Conservation (phyloP, 2,329 filamentous ascomycete species). For the Orbilia javanica region DNA sequence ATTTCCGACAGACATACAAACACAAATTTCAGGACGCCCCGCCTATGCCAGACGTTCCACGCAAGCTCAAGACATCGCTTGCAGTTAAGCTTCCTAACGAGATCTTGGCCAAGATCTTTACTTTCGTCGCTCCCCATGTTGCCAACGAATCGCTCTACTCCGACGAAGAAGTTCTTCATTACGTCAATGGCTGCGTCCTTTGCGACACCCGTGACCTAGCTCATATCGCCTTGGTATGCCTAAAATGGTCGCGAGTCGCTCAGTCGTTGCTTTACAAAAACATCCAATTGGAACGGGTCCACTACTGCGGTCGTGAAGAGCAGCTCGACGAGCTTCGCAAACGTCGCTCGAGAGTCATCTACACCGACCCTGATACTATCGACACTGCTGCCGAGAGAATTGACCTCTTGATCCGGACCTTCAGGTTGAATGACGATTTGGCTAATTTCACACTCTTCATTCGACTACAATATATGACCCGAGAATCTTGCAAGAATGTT, state of each 20-base stretch:
- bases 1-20: slow-evolving; percentile 56
- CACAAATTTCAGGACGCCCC: slow-evolving; percentile 48
- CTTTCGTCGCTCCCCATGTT: slow-evolving; percentile 84
- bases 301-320: slow-evolving; percentile 91
- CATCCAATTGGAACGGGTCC: slow-evolving; percentile 91
- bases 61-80: slow-evolving; percentile 37
- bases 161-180: slow-evolving; percentile 80
- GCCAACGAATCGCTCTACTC: slow-evolving; percentile 82
- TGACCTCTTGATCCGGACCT: slow-evolving; percentile 81
- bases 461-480: slow-evolving; percentile 94
- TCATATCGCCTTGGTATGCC: slow-evolving; percentile 80
- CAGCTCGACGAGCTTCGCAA: slow-evolving; percentile 83
- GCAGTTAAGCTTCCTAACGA: slow-evolving; percentile 73
- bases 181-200: slow-evolving; percentile 87
- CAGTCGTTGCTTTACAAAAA: slow-evolving; percentile 78
- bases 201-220: slow-evolving; percentile 92
- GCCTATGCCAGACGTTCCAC: slow-evolving; percentile 40
- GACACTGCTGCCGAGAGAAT: slow-evolving; percentile 83
- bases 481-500: slow-evolving; percentile 85
- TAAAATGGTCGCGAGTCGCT: slow-evolving; percentile 76
- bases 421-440: slow-evolving; percentile 80
- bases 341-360: slow-evolving; percentile 77
- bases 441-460: slow-evolving; percentile 80
- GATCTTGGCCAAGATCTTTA: slow-evolving; percentile 83
- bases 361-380: slow-evolving; percentile 79